Evolutionary conservation across 768 basidiomycete species (phyloP), one percentile per base, ranked within the genome.

Genomic region (Amanita phalloides): DNA sequence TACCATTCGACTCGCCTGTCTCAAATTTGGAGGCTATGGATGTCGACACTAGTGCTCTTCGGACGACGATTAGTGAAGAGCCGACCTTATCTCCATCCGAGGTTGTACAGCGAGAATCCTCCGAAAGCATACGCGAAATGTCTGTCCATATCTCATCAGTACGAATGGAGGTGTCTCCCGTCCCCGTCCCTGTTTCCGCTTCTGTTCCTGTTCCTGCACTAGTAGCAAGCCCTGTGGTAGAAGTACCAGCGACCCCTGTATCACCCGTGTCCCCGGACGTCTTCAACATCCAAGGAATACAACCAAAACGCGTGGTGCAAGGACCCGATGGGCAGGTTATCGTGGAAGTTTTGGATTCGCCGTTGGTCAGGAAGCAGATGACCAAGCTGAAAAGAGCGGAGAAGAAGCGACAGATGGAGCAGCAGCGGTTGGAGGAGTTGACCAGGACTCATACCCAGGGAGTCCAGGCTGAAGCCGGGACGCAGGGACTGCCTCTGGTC

Each of bases 331-430:
- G 76, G n/a, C 71, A 66, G 52, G 71, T 82, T 44, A 75, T 86
- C 50, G 76, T 88, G 51, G 85, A 89, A 60, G 78, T 79, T 54
- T 69, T 88, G 21, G 86, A 87, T 58, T 82, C 86, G 4, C 86
- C 86, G 33, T 75, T 75, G 3, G 82, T 77, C 37, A 77, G 86
- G 3, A 72, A 76, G 46, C 73, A 78, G 63, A 85, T 82, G 64
- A 71, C 70, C 17, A 62, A 67, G 53, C 70, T 72, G 6, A 69
- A 65, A 47, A 80, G 75, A 60, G 72, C 65, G 1, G 69, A 70
- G 51, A 66, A 63, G 55, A 62, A 60, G 44, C 61, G 57, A 39
- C 53, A 58, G 17, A 52, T 56, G 48, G 49, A 58, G 48, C 55
- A 45, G 64, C 58, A 33, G 63, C 60, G 1, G 59, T 53, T 3